Evolutionary conservation across 306 rosid species (phyloP), one percentile per base, ranked within the genome.

Genomic region (Quercus suber): DNA sequence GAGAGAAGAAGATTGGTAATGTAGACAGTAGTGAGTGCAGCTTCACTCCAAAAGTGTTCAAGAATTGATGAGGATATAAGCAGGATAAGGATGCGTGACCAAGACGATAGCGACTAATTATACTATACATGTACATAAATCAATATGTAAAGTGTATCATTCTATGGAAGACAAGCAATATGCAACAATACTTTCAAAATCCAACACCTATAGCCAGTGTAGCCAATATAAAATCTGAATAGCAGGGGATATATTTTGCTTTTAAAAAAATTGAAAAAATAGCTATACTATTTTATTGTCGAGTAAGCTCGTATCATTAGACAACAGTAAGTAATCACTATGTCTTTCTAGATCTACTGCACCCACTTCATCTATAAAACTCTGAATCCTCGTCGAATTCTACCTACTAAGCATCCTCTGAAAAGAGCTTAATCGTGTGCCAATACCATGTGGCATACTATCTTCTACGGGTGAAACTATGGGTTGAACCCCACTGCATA

Each of bases 401-500:
- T 75, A 83, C 69, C 75, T 49, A 8, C 51, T 76, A 70, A 73
- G 52, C 84, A 82, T 82, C 69, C 78, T 73, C 53, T 76, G 79
- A 18, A 82, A 82, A 43, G 78, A 76, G n/a, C 55, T 77, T 23
- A 79, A 60, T 78, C 89, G 72, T 69, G 84, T 81, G 3, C 79
- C 73, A 51, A 12, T 30, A 18, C 56, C 76, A 23, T n/a, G 70
- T 23, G 74, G 60, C 69, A 2, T 74, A 73, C 81, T 45, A 76
- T 76, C 79, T 37, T 78, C 83, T 13, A 23, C 5, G 0, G 71
- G 78, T 57, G 89, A 74, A 14, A 83, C 82, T 0, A 88, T 51
- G 43, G 88, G 83, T 31, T 78, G 81, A 18, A 55, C 86, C 31
- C 60, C 21, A 31, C 75, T 15, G 60, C 52, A 74, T 63, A 67